Conservation (phyloP, 116 monocot species). For the Dioscorea cayenensis region DNA sequence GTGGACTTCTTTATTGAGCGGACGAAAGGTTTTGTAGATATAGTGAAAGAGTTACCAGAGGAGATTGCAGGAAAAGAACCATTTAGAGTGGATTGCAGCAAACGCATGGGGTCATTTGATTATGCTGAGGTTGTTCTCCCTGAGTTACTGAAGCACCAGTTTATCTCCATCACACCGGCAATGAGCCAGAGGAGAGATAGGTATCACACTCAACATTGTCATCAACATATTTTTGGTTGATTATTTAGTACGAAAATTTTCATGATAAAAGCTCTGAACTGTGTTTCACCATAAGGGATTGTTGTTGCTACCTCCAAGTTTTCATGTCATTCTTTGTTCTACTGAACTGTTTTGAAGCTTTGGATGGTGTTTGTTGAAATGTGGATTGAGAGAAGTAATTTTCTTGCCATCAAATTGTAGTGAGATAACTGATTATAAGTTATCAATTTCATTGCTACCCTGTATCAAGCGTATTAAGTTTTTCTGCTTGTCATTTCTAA, state of each 20-base stretch:
- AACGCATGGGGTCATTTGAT: constrained; percentile 80
- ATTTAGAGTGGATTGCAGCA: constrained; percentile 86
- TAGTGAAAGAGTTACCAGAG: constrained; percentile 63
- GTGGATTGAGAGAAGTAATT: no score
- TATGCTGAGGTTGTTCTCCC: constrained; percentile 77
- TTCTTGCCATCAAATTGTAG: no score
- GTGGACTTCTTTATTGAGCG: constrained; percentile 74
- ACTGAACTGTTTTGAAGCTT: no score
- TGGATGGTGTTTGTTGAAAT: no score
- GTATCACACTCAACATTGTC: constrained; percentile 18
- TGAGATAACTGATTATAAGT: no score
- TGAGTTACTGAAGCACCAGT: constrained; percentile 53
- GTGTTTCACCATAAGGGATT: background rate
- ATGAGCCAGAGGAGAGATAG: constrained; percentile 97
- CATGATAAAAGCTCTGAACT: background rate
- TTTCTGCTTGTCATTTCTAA: no score
- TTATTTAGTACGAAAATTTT: background rate
- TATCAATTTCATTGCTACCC: no score
- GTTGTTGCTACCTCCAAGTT: no score
- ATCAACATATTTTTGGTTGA: background rate
- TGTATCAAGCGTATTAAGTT: no score
- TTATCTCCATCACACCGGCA: constrained; percentile 83
- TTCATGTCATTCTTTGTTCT: no score
- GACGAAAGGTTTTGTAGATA: constrained; percentile 52
- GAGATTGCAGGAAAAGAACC: constrained; percentile 56